Evolutionary conservation across 176 grass and related monocot species (phyloP), one percentile per base, ranked within the genome.

Genomic region (Chloris gayana): DNA sequence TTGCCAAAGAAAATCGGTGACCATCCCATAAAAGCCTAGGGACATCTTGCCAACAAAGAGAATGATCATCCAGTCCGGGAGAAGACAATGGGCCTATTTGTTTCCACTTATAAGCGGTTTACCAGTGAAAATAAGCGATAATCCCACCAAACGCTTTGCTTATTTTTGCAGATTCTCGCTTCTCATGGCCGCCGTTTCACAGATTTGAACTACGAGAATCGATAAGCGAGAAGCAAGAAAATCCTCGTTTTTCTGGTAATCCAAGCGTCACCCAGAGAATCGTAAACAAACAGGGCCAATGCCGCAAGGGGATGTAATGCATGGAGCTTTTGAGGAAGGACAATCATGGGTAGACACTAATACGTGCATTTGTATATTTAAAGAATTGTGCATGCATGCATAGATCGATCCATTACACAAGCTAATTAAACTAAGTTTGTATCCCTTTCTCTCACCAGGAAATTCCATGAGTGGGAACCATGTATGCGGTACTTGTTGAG

Each of bases 381-480:
- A 2, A 54, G 17, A 72, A 54, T 27, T 6, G 37, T 6, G 8
- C 71, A 76, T n/a, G 6, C 9, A 10, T 38, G 49, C 50, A 51
- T 14, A 47, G 32, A 37, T 25, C 47, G 42, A 76, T 11, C 19
- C 21, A 9, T 22, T n/a, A 39, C 6, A 22, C 1, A 56, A 56
- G n/a, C 19, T 56, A 17, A 51, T 19, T 60, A n/a, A n/a, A n/a
- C n/a, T n/a, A n/a, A 60, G 46, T 37, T 74, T 39, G 7, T 72
- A 21, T 69, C n/a, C 73, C 38, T 50, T 84, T 69, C 49, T 45
- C 64, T 47, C 72, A 46, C 26, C 73, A 76, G 82, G 73, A 76
- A 49, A 84, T n/a, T 76, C 37, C 35, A 60, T 32, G 22, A 22
- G 30, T 65, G 26, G 26, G 11, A 32, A 5, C 39, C 74, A 44